These are phyloP conservation scores for Malassezia japonica DNA, from an alignment of 1,284 basidiomycete genomes.

Conservation along the genomic window DNA sequence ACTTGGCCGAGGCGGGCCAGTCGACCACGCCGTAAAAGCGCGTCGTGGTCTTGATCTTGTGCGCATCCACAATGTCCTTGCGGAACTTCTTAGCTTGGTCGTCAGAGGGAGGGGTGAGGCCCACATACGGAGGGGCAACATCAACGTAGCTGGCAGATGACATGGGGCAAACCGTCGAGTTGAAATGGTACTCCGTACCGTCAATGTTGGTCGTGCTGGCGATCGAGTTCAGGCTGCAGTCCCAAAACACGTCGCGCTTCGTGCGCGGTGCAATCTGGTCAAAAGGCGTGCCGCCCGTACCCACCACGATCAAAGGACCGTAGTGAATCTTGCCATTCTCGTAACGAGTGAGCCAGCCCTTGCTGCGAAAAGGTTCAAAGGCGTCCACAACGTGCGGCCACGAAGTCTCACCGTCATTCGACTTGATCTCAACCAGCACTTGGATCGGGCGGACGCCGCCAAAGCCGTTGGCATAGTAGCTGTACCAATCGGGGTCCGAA, in stretches of 20 bases:
- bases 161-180: constrained; percentile 24
- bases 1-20: background rate
- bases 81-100: constrained; percentile 3
- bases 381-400: constrained; percentile 19
- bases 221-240: constrained; percentile 25
- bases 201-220: constrained; percentile 15
- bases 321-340: constrained; percentile 14
- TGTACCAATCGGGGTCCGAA: constrained; percentile 7
- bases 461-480: constrained; percentile 22
- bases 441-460: constrained; percentile 24
- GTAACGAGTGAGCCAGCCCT: constrained; percentile 26
- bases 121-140: constrained; percentile 14
- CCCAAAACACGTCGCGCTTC: constrained; percentile 25
- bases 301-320: constrained; percentile 27
- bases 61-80: constrained; percentile 13
- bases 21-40: constrained; percentile 12
- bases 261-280: constrained; percentile 16
- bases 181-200: constrained; percentile 22
- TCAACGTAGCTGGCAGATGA: constrained; percentile 14
- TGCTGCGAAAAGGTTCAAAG: constrained; percentile 21
- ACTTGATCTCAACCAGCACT: constrained; percentile 37
- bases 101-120: constrained; percentile 16
- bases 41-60: constrained; percentile 11
- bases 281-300: constrained; percentile 35
- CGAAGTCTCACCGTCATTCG: constrained; percentile 22